Evolutionary conservation across 805 yeast genomes (phyloP), one percentile per base, ranked within the genome.

Genomic region (Yamadazyma phyllophila): DNA sequence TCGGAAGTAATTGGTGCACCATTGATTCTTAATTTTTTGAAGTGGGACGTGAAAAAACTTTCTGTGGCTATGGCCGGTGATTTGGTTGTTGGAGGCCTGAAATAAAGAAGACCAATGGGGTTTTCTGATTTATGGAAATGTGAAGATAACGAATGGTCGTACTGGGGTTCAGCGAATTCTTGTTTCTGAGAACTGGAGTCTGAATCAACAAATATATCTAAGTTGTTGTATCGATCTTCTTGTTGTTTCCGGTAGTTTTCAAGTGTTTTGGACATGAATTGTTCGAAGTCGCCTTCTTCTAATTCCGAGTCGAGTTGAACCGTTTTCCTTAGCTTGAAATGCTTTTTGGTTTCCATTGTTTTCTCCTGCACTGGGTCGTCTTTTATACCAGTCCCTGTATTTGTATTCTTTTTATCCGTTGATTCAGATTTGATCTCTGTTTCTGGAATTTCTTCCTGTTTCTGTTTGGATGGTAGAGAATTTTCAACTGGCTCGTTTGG

Each of bases 1-100:
- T 53, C 59, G 9, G 65, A 57, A 0, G 67, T 62, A 30, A 65
- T 61, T 14, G 71, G 70, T 4, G 62, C 55, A 1, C 73, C 73
- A 44, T 62, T 67, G 41, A 72, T 72, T 20, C 77, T 60, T 20
- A 72, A 59, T 45, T 72, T 72, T 47, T 72, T 72, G 54, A 64
- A 71, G 49, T 66, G 74, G 10, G 73, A 64, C 6, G 62, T 56
- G 47, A 63, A 68, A 17, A 63, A 53, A 1, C 69, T 60, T 56
- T 56, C 69, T 40, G 59, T 58, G 11, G 66, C 71, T 10, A 73
- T 72, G 20, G 77, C 66, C 1, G 63, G 49, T 9, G 74, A 67
- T 46, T 71, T 71, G 9, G 31, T 16, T 11, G 39, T 37, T 11
- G n/a, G 26, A 1, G 54, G 51, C 10, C 26, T 29, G 8, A 50